These are phyloP conservation scores for Astragalus membranaceus DNA, from an alignment of 306 rosid genomes.

Conservation along the genomic window DNA sequence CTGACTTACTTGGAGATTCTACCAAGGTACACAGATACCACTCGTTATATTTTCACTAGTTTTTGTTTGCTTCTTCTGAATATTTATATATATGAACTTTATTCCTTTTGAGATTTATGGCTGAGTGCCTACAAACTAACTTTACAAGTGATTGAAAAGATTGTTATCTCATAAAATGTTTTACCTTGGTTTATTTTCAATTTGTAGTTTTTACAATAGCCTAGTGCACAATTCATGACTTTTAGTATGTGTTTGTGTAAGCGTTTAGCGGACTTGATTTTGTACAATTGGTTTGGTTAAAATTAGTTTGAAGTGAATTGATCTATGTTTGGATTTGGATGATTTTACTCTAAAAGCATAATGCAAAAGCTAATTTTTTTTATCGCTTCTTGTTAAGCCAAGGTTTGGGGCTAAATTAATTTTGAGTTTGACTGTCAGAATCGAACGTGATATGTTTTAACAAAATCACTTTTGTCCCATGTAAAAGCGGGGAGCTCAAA, in stretches of 20 bases:
- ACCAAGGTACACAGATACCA: slow-evolving; percentile 50
- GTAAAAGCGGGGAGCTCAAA: not conserved
- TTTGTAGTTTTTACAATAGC: not conserved
- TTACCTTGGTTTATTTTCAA: not conserved
- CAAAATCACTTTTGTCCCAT: not conserved
- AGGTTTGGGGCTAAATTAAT: not conserved
- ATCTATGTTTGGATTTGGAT: not conserved
- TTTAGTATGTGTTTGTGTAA: not conserved
- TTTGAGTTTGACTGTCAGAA: not conserved
- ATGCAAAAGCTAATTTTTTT: not conserved
- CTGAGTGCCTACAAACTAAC: not conserved
- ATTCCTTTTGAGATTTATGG: slow-evolving; percentile 14
- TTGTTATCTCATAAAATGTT: not conserved
- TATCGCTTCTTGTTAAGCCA: not conserved
- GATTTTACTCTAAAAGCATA: not conserved
- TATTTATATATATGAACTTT: not conserved
- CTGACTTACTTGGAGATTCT: slow-evolving; percentile 68
- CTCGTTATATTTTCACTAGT: slow-evolving; percentile 7
- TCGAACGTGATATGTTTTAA: not conserved
- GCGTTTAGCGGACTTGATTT: not conserved
- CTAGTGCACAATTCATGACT: not conserved
- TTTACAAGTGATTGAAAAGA: not conserved
- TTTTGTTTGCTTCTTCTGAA: not conserved
- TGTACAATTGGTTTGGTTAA: not conserved
- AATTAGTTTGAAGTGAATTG: not conserved